These are phyloP conservation scores for Aureobasidium lini DNA, from an alignment of 2,329 filamentous ascomycete genomes.

Conservation along the genomic window DNA sequence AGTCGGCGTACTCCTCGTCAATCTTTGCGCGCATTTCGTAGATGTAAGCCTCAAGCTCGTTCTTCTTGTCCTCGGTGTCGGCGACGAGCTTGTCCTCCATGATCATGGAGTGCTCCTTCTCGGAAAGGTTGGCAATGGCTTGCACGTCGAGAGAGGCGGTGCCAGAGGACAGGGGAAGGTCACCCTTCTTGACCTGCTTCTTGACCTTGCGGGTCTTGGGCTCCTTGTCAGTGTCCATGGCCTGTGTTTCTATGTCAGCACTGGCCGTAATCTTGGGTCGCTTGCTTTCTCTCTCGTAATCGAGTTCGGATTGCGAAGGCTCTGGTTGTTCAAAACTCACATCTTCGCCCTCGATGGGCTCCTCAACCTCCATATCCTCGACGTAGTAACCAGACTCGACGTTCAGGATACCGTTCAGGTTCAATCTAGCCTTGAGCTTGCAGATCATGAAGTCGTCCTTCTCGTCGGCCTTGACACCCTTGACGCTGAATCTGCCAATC, in stretches of 20 bases:
- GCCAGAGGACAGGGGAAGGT: constrained; percentile 77
- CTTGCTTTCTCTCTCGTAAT: constrained; percentile 13
- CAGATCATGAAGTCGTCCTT: constrained; percentile 99
- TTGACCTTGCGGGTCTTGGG: constrained; percentile 92
- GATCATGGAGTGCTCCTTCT: constrained; percentile 85
- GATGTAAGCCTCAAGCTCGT: constrained; percentile 95
- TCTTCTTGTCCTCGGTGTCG: constrained; percentile 99
- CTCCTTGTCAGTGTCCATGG: constrained; percentile 54
- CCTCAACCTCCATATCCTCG: constrained; percentile 94
- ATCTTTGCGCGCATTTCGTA: constrained; percentile 96
- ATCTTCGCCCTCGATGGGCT: constrained; percentile 70
- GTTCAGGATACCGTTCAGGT: constrained; percentile 92
- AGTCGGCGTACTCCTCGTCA: constrained; percentile 82
- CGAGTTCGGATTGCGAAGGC: neutral
- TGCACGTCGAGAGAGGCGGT: constrained; percentile 70
- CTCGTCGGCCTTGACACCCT: constrained; percentile 87
- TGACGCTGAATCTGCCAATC: constrained; percentile 97
- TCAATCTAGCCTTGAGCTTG: constrained; percentile 96
- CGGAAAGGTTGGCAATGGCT: constrained; percentile 59
- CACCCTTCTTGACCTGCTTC: constrained; percentile 98
- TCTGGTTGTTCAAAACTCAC: constrained; percentile 25
- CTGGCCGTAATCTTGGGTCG: constrained; percentile 18
- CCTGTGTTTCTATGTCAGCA: constrained; percentile 43
- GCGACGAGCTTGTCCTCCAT: constrained; percentile 98
- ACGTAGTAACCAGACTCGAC: constrained; percentile 97